These are phyloP conservation scores for Quercus phellos DNA, from an alignment of 331 rosid genomes.

Conservation along the genomic window DNA sequence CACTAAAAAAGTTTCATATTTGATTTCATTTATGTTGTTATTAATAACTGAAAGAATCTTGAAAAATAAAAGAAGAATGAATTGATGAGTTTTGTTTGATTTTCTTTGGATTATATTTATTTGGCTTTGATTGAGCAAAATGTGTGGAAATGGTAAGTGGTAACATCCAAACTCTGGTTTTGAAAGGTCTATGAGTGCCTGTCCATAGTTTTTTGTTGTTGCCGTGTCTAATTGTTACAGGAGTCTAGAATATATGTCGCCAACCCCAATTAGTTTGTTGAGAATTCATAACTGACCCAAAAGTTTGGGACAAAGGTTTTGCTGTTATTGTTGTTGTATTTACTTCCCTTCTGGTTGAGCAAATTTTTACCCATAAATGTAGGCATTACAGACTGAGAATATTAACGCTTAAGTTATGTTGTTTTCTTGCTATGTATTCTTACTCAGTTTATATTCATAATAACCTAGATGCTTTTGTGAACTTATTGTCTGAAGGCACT, in stretches of 20 bases:
- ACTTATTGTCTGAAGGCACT: constrained; percentile 37
- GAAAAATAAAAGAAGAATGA: not conserved
- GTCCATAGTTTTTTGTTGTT: not conserved
- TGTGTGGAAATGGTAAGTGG: not conserved
- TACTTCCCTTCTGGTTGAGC: not conserved
- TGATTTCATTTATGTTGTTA: not conserved
- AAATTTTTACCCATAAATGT: not conserved
- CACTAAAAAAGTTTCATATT: not conserved
- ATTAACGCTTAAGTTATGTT: not conserved
- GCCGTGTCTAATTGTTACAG: not conserved
- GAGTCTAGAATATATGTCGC: too few species aligned
- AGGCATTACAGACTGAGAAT: not conserved
- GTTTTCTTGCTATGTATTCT: not conserved
- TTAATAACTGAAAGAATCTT: not conserved
- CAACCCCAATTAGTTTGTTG: too few species aligned
- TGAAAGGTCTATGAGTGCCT: not conserved
- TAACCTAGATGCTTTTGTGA: constrained; percentile 22
- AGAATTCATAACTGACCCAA: too few species aligned
- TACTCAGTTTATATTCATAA: constrained; percentile 1
- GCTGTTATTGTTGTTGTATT: too few species aligned
- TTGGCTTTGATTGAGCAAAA: not conserved
- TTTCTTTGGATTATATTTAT: not conserved
- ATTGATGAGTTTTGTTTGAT: not conserved
- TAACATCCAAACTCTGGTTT: not conserved
- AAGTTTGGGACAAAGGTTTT: too few species aligned